These are phyloP conservation scores for Lipomyces spencermartinsiae DNA, from an alignment of 805 yeast species.

Conservation along the genomic window DNA sequence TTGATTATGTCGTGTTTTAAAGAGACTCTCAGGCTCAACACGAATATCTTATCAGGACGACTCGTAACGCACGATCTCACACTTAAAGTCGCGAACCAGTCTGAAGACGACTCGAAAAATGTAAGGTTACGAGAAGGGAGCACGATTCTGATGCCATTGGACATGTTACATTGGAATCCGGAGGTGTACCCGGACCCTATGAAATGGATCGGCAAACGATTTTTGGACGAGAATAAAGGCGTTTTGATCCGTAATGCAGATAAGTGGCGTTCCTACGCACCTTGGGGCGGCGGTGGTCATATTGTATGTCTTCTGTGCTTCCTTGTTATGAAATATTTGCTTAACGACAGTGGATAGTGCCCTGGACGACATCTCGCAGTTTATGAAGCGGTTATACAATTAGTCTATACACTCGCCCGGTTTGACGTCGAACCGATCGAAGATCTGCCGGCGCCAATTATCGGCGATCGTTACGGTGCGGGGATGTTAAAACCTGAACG, in stretches of 20 bases:
- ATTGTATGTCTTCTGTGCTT: constrained; percentile 13
- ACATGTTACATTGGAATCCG: constrained; percentile 31
- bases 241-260: constrained; percentile 13
- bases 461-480: constrained; percentile 20
- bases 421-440: constrained; percentile 23
- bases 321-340: not conserved
- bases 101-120: not conserved
- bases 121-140: not conserved
- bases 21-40: constrained; percentile 28
- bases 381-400: constrained; percentile 18
- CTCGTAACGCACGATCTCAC: constrained; percentile 19
- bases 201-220: constrained; percentile 29
- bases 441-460: constrained; percentile 12
- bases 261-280: constrained; percentile 22
- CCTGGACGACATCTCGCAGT: constrained; percentile 28
- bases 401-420: constrained; percentile 14
- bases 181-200: constrained; percentile 34
- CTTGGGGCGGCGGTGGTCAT: constrained; percentile 36
- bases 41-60: constrained; percentile 25
- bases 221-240: constrained; percentile 23
- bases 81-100: constrained; percentile 12
- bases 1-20: constrained; percentile 28
- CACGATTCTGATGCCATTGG: constrained; percentile 15
- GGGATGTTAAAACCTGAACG: constrained; percentile 19
- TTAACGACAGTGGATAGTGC: constrained; percentile 12